Evolutionary conservation across 768 basidiomycete genomes (phyloP), one percentile per base, ranked within the genome.

Genomic region (Hemileccinum rubropunctum): DNA sequence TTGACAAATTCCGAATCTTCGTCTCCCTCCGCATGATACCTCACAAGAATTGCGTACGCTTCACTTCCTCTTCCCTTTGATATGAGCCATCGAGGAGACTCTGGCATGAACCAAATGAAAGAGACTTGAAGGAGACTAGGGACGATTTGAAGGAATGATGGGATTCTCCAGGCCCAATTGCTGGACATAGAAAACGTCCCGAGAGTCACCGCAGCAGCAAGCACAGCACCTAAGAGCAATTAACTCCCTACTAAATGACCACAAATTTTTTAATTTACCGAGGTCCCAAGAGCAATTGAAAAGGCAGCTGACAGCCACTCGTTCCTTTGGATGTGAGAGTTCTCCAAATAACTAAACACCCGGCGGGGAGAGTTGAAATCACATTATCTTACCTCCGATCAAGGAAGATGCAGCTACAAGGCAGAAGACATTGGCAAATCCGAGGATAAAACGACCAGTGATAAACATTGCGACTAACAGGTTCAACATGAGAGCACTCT

Each of bases 141-240:
- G 1, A 74, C 59, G 28, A 78, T 56, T 61, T 86, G 84, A 7
- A 84, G 73, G n/a, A 82, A 79, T 0, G 58, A 63, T 0, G 83
- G 84, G 20, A 85, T 82, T n/a, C 84, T 74, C 84, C 84, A 86
- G 13, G 78, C 81, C 82, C 82, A 83, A 58, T 79, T 75, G 41
- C 58, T 76, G 0, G 57, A 39, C 73, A 86, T 82, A 9, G 69
- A 52, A 70, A 85, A 87, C 0, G 86, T 86, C 10, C 79, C 80
- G 26, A 86, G 77, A 0, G 83, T 86, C 14, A 53, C 52, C 3
- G 74, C 78, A 12, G 82, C 80, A 5, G 82, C 81, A 27, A 34
- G 21, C 14, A 63, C 11, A 41, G 54, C 30, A 14, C 60, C 60
- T 61, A 10, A 3, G 5, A 23, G 1, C 8, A 13, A 35, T 63